These are phyloP conservation scores for Russula sp. DNA, from an alignment of 768 basidiomycete species.

Conservation along the genomic window DNA sequence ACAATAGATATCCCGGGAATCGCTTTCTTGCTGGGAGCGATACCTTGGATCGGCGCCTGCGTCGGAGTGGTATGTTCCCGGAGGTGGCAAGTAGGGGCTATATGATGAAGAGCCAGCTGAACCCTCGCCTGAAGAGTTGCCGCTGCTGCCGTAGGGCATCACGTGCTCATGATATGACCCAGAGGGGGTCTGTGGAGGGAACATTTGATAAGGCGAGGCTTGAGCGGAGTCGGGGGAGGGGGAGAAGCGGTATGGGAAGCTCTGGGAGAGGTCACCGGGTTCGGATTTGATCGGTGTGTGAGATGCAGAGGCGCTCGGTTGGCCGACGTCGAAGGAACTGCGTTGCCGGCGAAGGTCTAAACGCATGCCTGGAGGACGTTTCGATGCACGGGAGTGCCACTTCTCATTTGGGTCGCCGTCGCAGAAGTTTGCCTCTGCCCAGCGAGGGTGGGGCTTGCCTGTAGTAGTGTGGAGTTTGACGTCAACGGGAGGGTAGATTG, in stretches of 20 bases:
- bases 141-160: constrained; percentile 11
- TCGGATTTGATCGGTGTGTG: constrained; percentile 50
- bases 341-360: constrained; percentile 28
- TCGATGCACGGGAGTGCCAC: constrained; percentile 80
- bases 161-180: constrained; percentile 14
- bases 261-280: constrained; percentile 20
- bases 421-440: constrained; percentile 74
- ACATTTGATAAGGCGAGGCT: constrained; percentile 25
- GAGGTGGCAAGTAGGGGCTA: constrained; percentile 24
- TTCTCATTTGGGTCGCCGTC: constrained; percentile 79
- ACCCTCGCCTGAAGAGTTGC: constrained; percentile 19
- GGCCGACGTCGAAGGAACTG: constrained; percentile 26
- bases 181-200: constrained; percentile 15
- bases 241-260: constrained; percentile 26
- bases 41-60: constrained; percentile 20
- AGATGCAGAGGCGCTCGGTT: constrained; percentile 27
- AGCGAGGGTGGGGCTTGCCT: constrained; percentile 86
- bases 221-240: constrained; percentile 25
- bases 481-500: constrained; percentile 7
- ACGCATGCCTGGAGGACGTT: constrained; percentile 39
- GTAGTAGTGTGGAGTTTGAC: background rate
- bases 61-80: constrained; percentile 14
- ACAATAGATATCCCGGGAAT: constrained; percentile 19
- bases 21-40: constrained; percentile 10
- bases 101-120: constrained; percentile 24